These are phyloP conservation scores for Marasmius sp. DNA, from an alignment of 1,284 basidiomycete genomes.

Conservation along the genomic window DNA sequence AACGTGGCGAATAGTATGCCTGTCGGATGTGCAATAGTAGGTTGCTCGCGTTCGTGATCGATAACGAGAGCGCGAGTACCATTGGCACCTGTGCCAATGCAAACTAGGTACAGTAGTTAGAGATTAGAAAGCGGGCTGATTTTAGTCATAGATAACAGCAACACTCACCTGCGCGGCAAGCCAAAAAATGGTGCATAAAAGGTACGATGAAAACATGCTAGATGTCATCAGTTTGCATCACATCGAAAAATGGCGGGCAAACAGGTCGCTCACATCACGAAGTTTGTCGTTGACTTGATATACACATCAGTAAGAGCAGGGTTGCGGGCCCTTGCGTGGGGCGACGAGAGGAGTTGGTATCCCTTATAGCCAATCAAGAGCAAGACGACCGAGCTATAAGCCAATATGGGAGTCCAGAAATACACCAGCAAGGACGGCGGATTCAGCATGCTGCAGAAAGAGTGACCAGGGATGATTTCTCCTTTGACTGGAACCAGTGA, in stretches of 20 bases:
- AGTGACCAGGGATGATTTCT: neutral
- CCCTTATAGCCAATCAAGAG: slow-evolving; percentile 4
- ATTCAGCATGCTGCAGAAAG: neutral
- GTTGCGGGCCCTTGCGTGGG: neutral
- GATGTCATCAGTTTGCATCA: no score
- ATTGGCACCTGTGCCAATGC: neutral
- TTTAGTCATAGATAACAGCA: neutral
- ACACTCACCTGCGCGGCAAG: neutral
- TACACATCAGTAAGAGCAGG: neutral
- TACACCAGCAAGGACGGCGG: slow-evolving; percentile 1
- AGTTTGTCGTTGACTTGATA: neutral
- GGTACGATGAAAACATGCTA: neutral
- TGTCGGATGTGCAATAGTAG: neutral
- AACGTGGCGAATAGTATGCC: neutral
- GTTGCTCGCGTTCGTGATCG: slow-evolving; percentile 1
- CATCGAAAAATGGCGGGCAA: neutral
- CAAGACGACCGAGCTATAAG: slow-evolving; percentile 3
- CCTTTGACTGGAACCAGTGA: neutral
- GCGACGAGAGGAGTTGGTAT: neutral
- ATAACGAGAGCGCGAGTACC: neutral
- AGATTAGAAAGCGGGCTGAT: no score
- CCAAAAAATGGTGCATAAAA: neutral
- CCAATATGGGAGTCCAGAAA: slow-evolving; percentile 9
- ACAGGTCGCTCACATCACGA: neutral
- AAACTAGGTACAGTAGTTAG: neutral